Base-by-base conservation (phyloP, 371 early-diverging fungal genomes). In the Chytridium lagenaria region DNA sequence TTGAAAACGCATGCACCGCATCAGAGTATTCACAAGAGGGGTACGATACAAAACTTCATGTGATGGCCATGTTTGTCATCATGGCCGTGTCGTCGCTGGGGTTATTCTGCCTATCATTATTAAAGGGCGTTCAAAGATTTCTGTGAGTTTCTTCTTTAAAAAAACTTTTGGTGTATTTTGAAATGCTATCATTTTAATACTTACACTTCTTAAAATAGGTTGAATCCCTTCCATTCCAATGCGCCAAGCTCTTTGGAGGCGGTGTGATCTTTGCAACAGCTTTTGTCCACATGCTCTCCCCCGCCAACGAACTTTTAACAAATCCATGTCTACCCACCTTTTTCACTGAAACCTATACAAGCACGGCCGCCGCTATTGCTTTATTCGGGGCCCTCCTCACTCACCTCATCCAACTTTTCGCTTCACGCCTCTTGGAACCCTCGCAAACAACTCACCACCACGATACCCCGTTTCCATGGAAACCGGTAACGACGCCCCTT, bases 271-370 rank as follows among this genome's bases (percentile, higher is more conserved):
- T n/a, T n/a, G n/a, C n/a, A n/a, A n/a, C n/a, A n/a, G n/a, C n/a
- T 78, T 67, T 12, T n/a, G 72, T 80, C 15, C 80, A 80, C 74
- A 80, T 80, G 80, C 55, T 75, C 55, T 28, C 59, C 1, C 78
- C 74, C 59, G 76, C 81, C 34, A 33, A 22, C 30, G 2, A 72
- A 50, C 26, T 59, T 23, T 71, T 80, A 31, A 70, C 76, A 36
- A 73, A 72, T 61, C 50, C 68, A 23, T 80, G 81, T 44, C 71
- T 80, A 23, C 80, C 81, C 0, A 26, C 65, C 23, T 36, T 73
- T 34, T 77, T 77, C 57, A 70, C 55, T n/a, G 37, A 26, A 15
- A 68, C 61, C 67, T n/a, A n/a, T n/a, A n/a, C n/a, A n/a, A n/a
- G n/a, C n/a, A n/a, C n/a, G 71, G 74, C 77, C 0, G 68, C 51